Evolutionary conservation across 257 asterid species (phyloP).

Genomic region (Nicotiana benthamiana): DNA sequence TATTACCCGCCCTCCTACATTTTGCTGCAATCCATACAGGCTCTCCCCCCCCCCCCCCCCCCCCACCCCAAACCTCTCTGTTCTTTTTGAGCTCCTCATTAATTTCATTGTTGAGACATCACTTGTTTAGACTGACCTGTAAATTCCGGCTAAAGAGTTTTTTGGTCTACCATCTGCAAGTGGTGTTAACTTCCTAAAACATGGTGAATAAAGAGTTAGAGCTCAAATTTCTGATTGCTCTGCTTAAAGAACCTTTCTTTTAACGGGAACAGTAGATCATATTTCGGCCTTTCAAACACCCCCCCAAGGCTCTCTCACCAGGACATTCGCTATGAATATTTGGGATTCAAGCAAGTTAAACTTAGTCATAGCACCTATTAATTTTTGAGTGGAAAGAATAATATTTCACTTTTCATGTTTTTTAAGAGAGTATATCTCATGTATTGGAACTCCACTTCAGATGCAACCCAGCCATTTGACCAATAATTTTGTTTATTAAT

Average conservation of each 20-base stretch:
- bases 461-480: background rate
- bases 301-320: background rate
- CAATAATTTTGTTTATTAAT: background rate
- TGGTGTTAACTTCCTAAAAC: background rate
- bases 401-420: background rate
- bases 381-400: background rate
- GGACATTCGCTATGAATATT: background rate
- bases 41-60: background rate
- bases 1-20: background rate
- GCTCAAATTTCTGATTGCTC: background rate
- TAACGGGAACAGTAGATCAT: background rate
- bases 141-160: background rate
- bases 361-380: background rate
- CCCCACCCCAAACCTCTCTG: background rate
- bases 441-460: background rate
- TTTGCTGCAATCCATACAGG: background rate
- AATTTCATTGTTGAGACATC: background rate
- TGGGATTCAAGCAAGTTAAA: background rate
- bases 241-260: background rate
- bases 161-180: background rate
- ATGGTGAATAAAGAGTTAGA: background rate
- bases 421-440: background rate
- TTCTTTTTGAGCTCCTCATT: background rate
- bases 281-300: background rate
- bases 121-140: background rate